Evolutionary conservation across 345 rosid species (phyloP).

Genomic region (Hevea brasiliensis): DNA sequence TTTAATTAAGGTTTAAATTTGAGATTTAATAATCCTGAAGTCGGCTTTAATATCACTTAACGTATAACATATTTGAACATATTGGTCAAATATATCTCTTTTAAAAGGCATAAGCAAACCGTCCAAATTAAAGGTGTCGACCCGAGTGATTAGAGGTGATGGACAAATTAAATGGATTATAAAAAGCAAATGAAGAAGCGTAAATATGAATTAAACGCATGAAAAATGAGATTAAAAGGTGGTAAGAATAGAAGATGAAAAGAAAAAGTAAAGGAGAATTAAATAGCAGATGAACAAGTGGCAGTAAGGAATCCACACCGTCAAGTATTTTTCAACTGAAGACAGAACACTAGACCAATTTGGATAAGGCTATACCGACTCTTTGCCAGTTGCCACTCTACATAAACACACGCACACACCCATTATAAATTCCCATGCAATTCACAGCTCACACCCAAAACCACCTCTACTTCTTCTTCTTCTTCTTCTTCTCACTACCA

Average conservation of each 20-base stretch:
- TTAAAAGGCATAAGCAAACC: no score
- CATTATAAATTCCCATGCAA: conserved; percentile 22
- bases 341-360: not conserved
- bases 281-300: conserved; percentile 1
- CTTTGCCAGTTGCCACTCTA: not conserved
- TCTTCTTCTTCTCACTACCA: not conserved
- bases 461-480: not conserved
- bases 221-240: not conserved
- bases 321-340: not conserved
- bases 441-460: not conserved
- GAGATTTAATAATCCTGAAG: no score
- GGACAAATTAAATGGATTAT: no score
- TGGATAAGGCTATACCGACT: conserved; percentile 20
- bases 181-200: no score
- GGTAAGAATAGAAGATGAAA: not conserved
- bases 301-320: not conserved
- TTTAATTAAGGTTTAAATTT: no score
- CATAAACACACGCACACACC: no score
- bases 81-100: no score
- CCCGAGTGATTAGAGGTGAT: no score
- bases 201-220: no score
- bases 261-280: not conserved
- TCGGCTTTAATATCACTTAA: no score
- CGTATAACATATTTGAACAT: no score
- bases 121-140: no score